A percentile compares a stretch with the other conserved stretches of the same genome.
These are phyloP conservation scores for Aspergillus sp. DNA, from an alignment of 2,329 filamentous ascomycete genomes.

Conservation along the genomic window DNA sequence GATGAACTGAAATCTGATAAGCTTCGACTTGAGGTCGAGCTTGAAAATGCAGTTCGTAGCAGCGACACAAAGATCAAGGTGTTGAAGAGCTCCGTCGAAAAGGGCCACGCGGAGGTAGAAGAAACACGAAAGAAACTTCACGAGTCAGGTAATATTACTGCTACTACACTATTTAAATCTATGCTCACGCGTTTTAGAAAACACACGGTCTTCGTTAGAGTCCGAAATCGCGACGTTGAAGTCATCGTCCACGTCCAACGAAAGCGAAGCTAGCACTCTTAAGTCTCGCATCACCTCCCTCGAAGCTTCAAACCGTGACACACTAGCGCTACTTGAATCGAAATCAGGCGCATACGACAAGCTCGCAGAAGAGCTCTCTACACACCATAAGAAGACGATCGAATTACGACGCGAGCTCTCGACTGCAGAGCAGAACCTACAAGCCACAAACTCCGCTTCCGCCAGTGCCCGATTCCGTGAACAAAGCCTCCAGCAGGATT, in stretches of 20 bases:
- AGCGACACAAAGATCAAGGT: slow-evolving; percentile 80
- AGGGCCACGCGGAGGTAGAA: slow-evolving; percentile 79
- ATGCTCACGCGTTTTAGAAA: slow-evolving; percentile 58
- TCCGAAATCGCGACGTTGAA: slow-evolving; percentile 78
- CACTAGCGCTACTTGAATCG: slow-evolving; percentile 81
- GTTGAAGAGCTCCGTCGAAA: slow-evolving; percentile 78
- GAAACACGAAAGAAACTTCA: slow-evolving; percentile 78
- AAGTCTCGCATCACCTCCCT: slow-evolving; percentile 81
- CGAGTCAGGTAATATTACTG: slow-evolving; percentile 65
- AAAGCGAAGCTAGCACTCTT: slow-evolving; percentile 71
- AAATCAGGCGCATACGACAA: slow-evolving; percentile 85
- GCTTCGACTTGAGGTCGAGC: slow-evolving; percentile 83
- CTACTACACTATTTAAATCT: not conserved
- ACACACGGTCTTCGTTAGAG: slow-evolving; percentile 70
- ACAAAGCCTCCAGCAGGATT: slow-evolving; percentile 84
- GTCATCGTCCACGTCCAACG: slow-evolving; percentile 64
- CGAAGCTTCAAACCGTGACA: slow-evolving; percentile 89
- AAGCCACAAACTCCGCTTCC: slow-evolving; percentile 75
- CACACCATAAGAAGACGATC: slow-evolving; percentile 84
- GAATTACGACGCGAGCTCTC: slow-evolving; percentile 81
- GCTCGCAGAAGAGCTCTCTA: slow-evolving; percentile 79
- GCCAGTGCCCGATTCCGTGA: slow-evolving; percentile 86
- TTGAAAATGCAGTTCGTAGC: slow-evolving; percentile 83
- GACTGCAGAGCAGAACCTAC: slow-evolving; percentile 76
- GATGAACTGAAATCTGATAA: slow-evolving; percentile 85